phyloP scores from a whole-genome alignment of 2,329 filamentous ascomycete genomes.

The Aspergillus japonicus region DNA sequence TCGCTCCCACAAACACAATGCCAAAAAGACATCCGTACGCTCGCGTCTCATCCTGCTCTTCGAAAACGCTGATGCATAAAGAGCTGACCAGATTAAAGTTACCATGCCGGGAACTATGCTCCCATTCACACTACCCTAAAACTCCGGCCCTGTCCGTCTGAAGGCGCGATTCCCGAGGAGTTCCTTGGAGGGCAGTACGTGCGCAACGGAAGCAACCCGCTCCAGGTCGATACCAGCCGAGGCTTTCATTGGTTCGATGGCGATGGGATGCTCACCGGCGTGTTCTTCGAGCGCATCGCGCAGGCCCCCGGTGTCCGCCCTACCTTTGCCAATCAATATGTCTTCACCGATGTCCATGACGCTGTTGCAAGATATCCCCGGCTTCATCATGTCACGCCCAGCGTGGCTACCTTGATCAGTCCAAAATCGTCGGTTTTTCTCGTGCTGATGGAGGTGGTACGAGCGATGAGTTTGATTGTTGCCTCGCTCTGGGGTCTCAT shows the following conservation, averaged over 20 bases:
- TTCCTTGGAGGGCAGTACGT: conserved; percentile 69
- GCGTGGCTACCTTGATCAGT: conserved; percentile 50
- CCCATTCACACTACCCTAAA: conserved; percentile 55
- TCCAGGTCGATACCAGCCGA: conserved; percentile 60
- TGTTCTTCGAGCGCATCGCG: conserved; percentile 54
- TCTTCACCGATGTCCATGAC: conserved; percentile 66
- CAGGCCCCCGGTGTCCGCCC: conserved; percentile 49
- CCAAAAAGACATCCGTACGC: neutral
- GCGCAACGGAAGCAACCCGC: conserved; percentile 68
- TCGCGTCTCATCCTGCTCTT: neutral
- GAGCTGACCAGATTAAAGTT: conserved; percentile 39
- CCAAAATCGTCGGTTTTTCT: neutral
- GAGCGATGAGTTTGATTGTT: conserved; percentile 50
- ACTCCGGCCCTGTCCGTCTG: conserved; percentile 58
- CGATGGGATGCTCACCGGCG: conserved; percentile 71
- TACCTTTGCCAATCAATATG: conserved; percentile 67
- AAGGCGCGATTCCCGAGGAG: conserved; percentile 62
- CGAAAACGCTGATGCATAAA: no score
- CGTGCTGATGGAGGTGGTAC: neutral
- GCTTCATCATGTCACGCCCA: conserved; percentile 61
- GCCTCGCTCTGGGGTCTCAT: conserved; percentile 55
- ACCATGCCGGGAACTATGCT: conserved; percentile 68
- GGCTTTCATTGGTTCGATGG: conserved; percentile 74
- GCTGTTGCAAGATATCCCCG: conserved; percentile 53
- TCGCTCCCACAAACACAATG: neutral